phyloP scores from a whole-genome alignment of 2,329 filamentous ascomycete species.

The Claviceps maximensis region DNA sequence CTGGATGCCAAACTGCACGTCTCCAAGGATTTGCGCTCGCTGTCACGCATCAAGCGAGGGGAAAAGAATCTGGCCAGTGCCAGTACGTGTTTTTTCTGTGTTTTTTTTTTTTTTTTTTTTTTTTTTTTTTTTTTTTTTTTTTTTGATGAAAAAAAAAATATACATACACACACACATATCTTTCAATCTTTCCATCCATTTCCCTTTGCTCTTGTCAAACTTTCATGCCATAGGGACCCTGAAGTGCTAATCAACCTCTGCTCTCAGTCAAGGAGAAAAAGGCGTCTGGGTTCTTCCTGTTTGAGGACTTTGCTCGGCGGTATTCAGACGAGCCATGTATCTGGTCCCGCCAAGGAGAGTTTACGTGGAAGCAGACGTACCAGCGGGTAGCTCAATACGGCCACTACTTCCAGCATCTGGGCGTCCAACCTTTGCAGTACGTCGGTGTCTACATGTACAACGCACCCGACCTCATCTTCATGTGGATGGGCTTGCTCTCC shows the following conservation, averaged over 20 bases:
- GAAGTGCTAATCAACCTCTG: not conserved
- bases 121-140: too few species aligned
- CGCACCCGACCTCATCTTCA: conserved; percentile 4
- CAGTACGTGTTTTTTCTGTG: not conserved
- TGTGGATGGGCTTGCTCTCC: conserved; percentile 7
- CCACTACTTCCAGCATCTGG: conserved; percentile 4
- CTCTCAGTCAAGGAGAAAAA: conserved; percentile 2
- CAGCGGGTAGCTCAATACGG: conserved; percentile 6
- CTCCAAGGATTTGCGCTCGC: conserved; percentile 1
- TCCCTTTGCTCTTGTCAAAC: too few species aligned
- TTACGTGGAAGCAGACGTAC: conserved; percentile 5
- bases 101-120: not conserved
- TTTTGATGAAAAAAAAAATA: too few species aligned
- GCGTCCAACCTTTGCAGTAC: conserved; percentile 1
- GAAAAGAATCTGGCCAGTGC: conserved; percentile 1
- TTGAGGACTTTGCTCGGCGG: not conserved
- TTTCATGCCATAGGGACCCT: too few species aligned
- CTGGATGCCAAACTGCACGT: conserved; percentile 5
- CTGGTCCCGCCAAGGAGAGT: conserved; percentile 6
- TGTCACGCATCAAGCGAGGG: not conserved
- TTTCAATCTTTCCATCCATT: too few species aligned
- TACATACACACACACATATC: too few species aligned
- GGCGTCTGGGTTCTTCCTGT: conserved; percentile 4
- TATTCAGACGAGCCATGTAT: conserved; percentile 3
- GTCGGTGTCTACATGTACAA: conserved; percentile 7